phyloP scores from a whole-genome alignment of 768 basidiomycete genomes.

The Arthromyces matolae region DNA sequence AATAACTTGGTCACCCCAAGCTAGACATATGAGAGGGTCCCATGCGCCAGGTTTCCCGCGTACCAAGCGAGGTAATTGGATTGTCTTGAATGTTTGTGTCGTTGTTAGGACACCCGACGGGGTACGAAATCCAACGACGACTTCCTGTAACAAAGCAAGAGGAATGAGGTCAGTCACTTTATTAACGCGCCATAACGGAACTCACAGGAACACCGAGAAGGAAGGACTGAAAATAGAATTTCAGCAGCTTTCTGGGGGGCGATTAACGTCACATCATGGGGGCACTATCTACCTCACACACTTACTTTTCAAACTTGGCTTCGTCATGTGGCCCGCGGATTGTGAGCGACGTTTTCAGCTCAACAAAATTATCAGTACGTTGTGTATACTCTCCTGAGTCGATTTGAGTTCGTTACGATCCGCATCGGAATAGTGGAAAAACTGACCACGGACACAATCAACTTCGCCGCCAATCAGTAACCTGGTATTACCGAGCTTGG shows the following conservation, averaged over 20 bases:
- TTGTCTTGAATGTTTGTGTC: conserved; percentile 71
- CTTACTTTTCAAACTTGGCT: conserved; percentile 75
- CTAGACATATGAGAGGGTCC: conserved; percentile 72
- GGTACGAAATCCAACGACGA: conserved; percentile 85
- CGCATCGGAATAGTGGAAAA: not conserved
- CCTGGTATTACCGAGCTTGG: conserved; percentile 68
- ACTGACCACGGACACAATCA: conserved; percentile 77
- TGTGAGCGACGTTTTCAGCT: conserved; percentile 80
- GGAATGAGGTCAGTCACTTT: no score
- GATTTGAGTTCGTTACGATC: not conserved
- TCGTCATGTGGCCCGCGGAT: conserved; percentile 66
- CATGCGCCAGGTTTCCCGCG: conserved; percentile 72
- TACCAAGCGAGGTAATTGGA: conserved; percentile 73
- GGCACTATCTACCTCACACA: no score
- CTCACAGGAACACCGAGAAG: conserved; percentile 86
- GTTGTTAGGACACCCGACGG: conserved; percentile 65
- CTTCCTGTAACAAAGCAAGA: conserved; percentile 47
- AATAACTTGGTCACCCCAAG: conserved; percentile 68
- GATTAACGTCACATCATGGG: not conserved
- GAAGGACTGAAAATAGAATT: conserved; percentile 90
- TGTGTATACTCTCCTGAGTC: conserved; percentile 55
- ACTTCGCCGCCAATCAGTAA: conserved; percentile 87
- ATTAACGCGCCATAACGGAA: conserved; percentile 7
- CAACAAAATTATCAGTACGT: conserved; percentile 67
- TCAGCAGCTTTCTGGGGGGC: conserved; percentile 74